Conservation (phyloP, 169 alveolate species). For the Haemoproteus tartakovskyi region DNA sequence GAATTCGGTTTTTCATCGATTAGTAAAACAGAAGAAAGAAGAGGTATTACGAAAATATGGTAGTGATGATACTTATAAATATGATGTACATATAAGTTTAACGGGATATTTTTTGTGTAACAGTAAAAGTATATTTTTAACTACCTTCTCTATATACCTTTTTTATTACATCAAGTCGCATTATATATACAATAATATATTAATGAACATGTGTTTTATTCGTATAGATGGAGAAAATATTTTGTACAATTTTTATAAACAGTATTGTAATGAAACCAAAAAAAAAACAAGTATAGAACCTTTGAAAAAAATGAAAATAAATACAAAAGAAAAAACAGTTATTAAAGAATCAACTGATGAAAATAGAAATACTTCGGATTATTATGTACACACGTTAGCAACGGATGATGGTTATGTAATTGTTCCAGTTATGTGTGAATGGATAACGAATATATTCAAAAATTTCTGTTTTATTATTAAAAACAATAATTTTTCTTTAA, state of each 20-base stretch:
- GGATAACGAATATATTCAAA: slow-evolving; percentile 26
- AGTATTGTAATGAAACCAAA: neutral
- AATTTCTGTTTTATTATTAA: slow-evolving; percentile 22
- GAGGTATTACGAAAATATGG: slow-evolving; percentile 34
- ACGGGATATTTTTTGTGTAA: slow-evolving; percentile 49
- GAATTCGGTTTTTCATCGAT: slow-evolving; percentile 24
- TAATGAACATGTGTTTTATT: neutral
- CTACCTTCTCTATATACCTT: slow-evolving; percentile 7
- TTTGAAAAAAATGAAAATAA: too few species aligned
- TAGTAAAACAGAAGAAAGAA: slow-evolving; percentile 21
- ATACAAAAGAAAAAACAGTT: neutral
- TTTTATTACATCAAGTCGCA: slow-evolving; percentile 41
- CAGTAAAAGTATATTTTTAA: slow-evolving; percentile 11
- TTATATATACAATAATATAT: slow-evolving; percentile 4
- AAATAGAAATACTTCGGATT: neutral
- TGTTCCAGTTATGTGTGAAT: slow-evolving; percentile 39
- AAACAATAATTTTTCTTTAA: slow-evolving; percentile 11
- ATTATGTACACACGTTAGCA: neutral
- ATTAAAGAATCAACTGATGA: neutral
- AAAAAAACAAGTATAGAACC: neutral
- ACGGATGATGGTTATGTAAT: slow-evolving; percentile 62
- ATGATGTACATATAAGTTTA: slow-evolving; percentile 55
- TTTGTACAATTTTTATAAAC: neutral
- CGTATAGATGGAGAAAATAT: neutral
- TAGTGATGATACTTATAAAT: slow-evolving; percentile 38